A percentile compares a stretch with the other conserved stretches of the same genome.
Evolutionary conservation across 805 yeast species (phyloP).

Genomic region (Debaryomyces castellii): DNA sequence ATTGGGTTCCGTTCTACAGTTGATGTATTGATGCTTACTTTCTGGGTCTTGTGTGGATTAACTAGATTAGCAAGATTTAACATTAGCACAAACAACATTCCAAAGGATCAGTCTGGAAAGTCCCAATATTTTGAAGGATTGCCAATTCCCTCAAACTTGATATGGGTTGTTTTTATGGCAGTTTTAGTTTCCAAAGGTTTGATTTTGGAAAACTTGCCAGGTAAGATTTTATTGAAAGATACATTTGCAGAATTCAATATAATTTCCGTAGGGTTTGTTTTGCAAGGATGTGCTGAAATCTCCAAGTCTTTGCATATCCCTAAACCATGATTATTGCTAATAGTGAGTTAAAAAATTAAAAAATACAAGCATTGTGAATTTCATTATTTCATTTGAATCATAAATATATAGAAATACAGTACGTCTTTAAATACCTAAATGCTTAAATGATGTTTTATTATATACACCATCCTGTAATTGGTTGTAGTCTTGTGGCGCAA

Average conservation of each 20-base stretch:
- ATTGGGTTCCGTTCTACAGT: constrained; percentile 84
- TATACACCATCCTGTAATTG: constrained; percentile 27
- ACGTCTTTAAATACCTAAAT: constrained; percentile 9
- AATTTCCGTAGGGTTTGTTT: constrained; percentile 55
- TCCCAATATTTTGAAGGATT: constrained; percentile 92
- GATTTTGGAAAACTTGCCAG: constrained; percentile 58
- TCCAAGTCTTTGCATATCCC: constrained; percentile 90
- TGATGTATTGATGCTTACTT: constrained; percentile 74
- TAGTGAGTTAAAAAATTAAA: neutral
- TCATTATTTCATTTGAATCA: constrained; percentile 1
- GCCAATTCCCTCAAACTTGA: constrained; percentile 88
- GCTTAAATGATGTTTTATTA: constrained; percentile 20
- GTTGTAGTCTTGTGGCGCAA: constrained; percentile 22
- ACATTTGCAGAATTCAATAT: constrained; percentile 75
- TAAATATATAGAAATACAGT: neutral
- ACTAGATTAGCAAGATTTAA: constrained; percentile 94
- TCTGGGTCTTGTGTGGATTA: constrained; percentile 90
- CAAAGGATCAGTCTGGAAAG: constrained; percentile 86
- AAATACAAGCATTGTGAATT: neutral
- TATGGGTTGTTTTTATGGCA: constrained; percentile 73
- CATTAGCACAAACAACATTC: constrained; percentile 88
- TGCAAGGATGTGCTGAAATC: constrained; percentile 89
- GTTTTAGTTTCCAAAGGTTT: constrained; percentile 54
- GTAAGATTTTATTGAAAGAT: constrained; percentile 58
- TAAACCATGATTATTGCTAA: constrained; percentile 53